Percentiles rank a stretch among this genome's conserved stretches.
phyloP scores from a whole-genome alignment of 2,329 filamentous ascomycete species.

The Colletotrichum sidae region DNA sequence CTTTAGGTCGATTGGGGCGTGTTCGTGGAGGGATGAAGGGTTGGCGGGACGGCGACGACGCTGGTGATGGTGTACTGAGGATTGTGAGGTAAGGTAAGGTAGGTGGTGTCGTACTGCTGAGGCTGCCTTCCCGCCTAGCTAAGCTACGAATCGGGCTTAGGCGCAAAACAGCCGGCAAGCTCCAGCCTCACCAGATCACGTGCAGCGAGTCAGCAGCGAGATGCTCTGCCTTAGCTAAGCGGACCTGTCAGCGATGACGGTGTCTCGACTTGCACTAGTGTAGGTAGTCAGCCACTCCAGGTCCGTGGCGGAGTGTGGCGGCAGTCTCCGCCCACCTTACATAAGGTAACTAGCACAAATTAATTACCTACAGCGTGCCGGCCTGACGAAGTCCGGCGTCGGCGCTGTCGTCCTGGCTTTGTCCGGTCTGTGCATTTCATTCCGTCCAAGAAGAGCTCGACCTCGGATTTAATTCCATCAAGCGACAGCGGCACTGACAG shows the following conservation, averaged over 20 bases:
- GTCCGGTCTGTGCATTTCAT: constrained; percentile 10
- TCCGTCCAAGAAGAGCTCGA: constrained; percentile 10
- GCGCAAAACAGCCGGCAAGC: constrained; percentile 29
- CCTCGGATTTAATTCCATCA: constrained; percentile 19
- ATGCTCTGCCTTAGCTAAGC: neutral
- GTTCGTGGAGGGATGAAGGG: constrained; percentile 25
- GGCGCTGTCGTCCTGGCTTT: constrained; percentile 7
- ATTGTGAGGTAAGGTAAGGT: constrained; percentile 7
- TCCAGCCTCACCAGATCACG: constrained; percentile 38
- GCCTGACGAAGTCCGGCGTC: constrained; percentile 24
- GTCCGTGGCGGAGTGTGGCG: neutral
- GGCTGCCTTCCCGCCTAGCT: constrained; percentile 43
- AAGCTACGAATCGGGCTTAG: constrained; percentile 37
- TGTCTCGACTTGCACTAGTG: neutral
- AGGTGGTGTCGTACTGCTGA: constrained; percentile 40
- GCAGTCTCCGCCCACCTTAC: neutral
- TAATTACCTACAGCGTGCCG: neutral
- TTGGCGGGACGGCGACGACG: constrained; percentile 18
- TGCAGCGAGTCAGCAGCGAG: neutral
- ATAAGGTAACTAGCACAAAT: neutral
- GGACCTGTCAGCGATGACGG: too few relatives aligned
- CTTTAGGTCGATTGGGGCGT: constrained; percentile 34
- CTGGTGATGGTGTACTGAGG: constrained; percentile 22
- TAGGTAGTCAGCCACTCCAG: neutral
- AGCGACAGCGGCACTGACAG: neutral